These are phyloP conservation scores for Podila verticillata DNA, from an alignment of 192 early-diverging fungal genomes.

Conservation along the genomic window DNA sequence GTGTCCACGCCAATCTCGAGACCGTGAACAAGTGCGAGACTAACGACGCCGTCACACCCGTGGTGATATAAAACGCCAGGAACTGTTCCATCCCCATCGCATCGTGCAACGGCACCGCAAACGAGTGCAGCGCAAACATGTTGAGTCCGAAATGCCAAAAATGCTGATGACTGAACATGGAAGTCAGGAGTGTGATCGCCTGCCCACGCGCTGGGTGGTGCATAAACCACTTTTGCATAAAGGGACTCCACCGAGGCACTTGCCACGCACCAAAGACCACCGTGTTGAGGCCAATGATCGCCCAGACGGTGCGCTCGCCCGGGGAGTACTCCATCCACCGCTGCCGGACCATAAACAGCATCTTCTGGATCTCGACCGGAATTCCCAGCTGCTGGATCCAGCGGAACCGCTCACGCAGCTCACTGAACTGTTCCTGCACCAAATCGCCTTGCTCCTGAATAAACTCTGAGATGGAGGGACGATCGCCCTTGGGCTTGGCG, in stretches of 20 bases:
- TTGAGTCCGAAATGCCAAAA: constrained; percentile 84
- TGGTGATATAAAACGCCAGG: constrained; percentile 81
- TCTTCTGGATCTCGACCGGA: constrained; percentile 48
- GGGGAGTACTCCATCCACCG: constrained; percentile 44
- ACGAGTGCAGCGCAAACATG: constrained; percentile 79
- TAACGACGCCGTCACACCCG: constrained; percentile 72
- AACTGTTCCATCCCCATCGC: constrained; percentile 74
- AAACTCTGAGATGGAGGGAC: constrained; percentile 35
- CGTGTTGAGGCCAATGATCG: constrained; percentile 76
- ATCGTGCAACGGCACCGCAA: constrained; percentile 62
- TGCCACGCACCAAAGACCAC: constrained; percentile 85
- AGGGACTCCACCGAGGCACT: constrained; percentile 61
- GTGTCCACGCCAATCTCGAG: constrained; percentile 42
- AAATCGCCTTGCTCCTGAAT: constrained; percentile 24
- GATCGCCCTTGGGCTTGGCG: constrained; percentile 21
- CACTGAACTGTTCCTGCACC: constrained; percentile 29
- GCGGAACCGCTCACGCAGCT: constrained; percentile 20
- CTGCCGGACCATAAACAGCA: constrained; percentile 21
- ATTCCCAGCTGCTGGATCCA: constrained; percentile 48
- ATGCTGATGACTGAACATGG: constrained; percentile 79
- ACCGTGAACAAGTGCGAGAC: constrained; percentile 70
- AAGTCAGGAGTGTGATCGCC: constrained; percentile 82
- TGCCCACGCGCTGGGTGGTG: constrained; percentile 77
- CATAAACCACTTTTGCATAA: constrained; percentile 82
- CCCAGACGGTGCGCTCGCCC: constrained; percentile 47